phyloP scores from a whole-genome alignment of 2,329 filamentous ascomycete species.

The Colletotrichum tofieldiae region DNA sequence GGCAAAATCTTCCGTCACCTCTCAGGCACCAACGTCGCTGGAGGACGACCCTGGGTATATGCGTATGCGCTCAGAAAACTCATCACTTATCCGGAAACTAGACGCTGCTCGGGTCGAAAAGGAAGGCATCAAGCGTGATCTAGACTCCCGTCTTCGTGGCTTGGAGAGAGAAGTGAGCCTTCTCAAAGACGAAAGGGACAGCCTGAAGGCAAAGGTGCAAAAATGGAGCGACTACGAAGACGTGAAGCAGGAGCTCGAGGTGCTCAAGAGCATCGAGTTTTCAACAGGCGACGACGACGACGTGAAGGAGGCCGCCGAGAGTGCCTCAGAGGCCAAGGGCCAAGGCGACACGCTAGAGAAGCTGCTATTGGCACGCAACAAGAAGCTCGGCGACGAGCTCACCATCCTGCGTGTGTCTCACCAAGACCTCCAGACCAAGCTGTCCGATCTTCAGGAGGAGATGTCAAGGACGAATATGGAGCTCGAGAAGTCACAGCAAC shows the following conservation, averaged over 20 bases:
- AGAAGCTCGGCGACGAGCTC: constrained; percentile 94
- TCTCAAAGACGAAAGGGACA: constrained; percentile 85
- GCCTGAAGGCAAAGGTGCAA: constrained; percentile 84
- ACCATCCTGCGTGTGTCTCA: constrained; percentile 95
- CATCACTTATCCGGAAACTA: constrained; percentile 88
- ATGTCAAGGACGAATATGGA: constrained; percentile 88
- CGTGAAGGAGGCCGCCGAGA: constrained; percentile 57
- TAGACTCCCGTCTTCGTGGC: constrained; percentile 83
- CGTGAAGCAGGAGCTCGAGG: constrained; percentile 94
- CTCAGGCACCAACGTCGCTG: constrained; percentile 72
- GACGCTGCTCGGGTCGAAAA: constrained; percentile 88
- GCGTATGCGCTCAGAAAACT: constrained; percentile 93
- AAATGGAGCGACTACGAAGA: constrained; percentile 97
- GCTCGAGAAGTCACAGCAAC: constrained; percentile 85
- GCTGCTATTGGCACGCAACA: constrained; percentile 91
- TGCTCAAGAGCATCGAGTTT: constrained; percentile 98
- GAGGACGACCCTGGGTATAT: constrained; percentile 94
- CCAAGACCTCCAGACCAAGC: constrained; percentile 86
- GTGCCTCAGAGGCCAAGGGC: constrained; percentile 67
- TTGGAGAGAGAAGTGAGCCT: constrained; percentile 84
- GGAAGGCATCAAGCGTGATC: constrained; percentile 82
- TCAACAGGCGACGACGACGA: constrained; percentile 88
- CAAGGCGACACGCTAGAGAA: constrained; percentile 91
- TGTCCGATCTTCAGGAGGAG: constrained; percentile 87
- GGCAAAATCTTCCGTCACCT: constrained; percentile 80